phyloP scores from a whole-genome alignment of 2,329 filamentous ascomycete species.

The Aspergillus thermomutatus region DNA sequence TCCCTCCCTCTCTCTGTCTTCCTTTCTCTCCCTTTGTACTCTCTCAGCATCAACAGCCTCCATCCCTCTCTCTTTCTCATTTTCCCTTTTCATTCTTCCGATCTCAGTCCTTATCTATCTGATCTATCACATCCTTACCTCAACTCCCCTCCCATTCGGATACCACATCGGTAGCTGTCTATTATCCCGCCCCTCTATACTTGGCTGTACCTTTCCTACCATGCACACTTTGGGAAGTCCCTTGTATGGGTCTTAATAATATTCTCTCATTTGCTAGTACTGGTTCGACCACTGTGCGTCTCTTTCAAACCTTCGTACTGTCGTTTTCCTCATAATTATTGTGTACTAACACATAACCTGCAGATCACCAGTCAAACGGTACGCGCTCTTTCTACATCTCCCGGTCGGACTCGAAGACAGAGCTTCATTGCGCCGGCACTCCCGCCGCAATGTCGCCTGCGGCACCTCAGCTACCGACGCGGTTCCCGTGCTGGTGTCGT shows the following conservation, averaged over 20 bases:
- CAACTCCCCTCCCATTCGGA: slow-evolving; percentile 7
- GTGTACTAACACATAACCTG: background rate
- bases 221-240: slow-evolving; percentile 2
- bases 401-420: background rate
- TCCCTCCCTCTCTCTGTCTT: slow-evolving; percentile 4
- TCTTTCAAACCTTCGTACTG: background rate
- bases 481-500: slow-evolving; percentile 87
- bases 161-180: background rate
- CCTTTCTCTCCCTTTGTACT: slow-evolving; percentile 11
- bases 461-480: slow-evolving; percentile 60
- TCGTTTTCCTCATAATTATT: background rate
- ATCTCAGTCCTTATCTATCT: slow-evolving; percentile 3
- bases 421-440: background rate
- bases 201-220: background rate
- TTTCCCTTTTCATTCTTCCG: slow-evolving; percentile 3
- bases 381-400: background rate
- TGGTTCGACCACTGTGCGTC: background rate
- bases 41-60: slow-evolving; percentile 10
- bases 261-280: slow-evolving; percentile 2
- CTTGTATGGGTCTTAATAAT: slow-evolving; percentile 7
- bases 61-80: slow-evolving; percentile 5
- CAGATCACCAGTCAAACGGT: background rate
- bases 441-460: slow-evolving; percentile 42
- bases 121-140: slow-evolving; percentile 4
- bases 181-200: background rate